Percentiles rank a stretch among this genome's conserved stretches.
Evolutionary conservation across 805 yeast species (phyloP).

Genomic region (Pichia membranifaciens): DNA sequence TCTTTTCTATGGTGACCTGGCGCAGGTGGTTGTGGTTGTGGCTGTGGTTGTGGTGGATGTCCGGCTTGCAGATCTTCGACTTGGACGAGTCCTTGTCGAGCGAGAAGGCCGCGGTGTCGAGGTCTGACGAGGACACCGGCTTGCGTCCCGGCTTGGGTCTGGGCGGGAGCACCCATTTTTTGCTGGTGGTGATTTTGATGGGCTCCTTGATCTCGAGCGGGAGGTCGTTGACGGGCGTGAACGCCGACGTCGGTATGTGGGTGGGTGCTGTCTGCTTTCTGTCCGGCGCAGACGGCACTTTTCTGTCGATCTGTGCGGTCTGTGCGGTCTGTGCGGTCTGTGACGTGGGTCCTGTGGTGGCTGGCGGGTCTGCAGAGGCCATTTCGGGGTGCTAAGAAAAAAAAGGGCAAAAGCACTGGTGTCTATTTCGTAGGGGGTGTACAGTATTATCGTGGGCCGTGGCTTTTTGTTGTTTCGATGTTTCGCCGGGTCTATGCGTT

Average conservation of each 20-base stretch:
- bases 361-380: no score
- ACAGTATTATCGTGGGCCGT: no score
- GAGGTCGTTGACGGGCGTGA: slow-evolving; percentile 10
- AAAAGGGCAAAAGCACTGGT: no score
- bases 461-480: no score
- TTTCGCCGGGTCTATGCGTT: no score
- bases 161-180: slow-evolving; percentile 50
- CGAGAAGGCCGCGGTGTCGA: slow-evolving; percentile 38
- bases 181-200: slow-evolving; percentile 11
- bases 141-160: slow-evolving; percentile 34
- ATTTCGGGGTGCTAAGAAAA: no score
- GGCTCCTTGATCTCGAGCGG: slow-evolving; percentile 4
- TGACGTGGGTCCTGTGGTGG: no score
- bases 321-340: no score
- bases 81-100: slow-evolving; percentile 39
- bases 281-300: neutral
- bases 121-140: slow-evolving; percentile 41
- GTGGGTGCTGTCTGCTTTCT: neutral
- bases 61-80: neutral
- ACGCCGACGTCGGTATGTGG: slow-evolving; percentile 9
- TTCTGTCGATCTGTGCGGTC: no score
- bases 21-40: slow-evolving; percentile 38
- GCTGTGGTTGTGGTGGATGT: slow-evolving; percentile 55
- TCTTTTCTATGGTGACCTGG: slow-evolving; percentile 7
- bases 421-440: no score